Conservation (phyloP, 2,329 filamentous ascomycete genomes). For the Epichloe gansuensis region DNA sequence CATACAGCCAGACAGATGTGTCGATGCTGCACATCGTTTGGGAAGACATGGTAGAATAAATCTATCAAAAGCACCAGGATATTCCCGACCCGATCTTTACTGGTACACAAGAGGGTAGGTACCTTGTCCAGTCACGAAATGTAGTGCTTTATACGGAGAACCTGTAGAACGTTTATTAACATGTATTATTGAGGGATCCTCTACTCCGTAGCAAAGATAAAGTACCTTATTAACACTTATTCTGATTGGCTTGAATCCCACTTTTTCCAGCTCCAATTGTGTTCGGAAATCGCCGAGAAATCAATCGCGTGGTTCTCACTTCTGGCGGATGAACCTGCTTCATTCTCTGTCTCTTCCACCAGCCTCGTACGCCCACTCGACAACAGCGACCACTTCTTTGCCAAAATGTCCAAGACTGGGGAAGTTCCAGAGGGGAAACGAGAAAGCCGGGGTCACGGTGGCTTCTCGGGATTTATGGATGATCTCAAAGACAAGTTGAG, state of each 20-base stretch:
- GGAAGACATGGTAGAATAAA: too few relatives aligned
- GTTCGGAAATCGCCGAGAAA: neutral
- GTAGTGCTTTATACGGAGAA: too few relatives aligned
- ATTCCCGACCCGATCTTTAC: too few relatives aligned
- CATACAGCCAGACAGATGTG: too few relatives aligned
- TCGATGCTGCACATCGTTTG: too few relatives aligned
- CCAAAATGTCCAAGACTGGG: conserved; percentile 2
- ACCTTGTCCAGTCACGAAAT: too few relatives aligned
- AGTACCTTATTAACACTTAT: too few relatives aligned
- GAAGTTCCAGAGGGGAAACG: neutral
- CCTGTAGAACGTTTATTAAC: accelerated
- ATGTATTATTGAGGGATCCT: too few relatives aligned
- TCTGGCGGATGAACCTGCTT: neutral
- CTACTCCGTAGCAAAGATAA: too few relatives aligned
- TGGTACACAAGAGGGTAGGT: too few relatives aligned
- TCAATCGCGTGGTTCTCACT: too few relatives aligned
- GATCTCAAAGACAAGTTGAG: conserved; percentile 45
- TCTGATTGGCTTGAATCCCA: neutral
- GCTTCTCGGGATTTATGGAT: conserved; percentile 26
- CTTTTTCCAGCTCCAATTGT: neutral
- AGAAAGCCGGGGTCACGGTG: conserved; percentile 8
- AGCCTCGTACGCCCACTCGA: neutral
- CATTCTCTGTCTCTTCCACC: neutral
- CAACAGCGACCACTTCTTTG: neutral
- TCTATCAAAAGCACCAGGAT: too few relatives aligned